phyloP scores from a whole-genome alignment of 2,329 filamentous ascomycete genomes.

The Allantophomopsis cytisporea region DNA sequence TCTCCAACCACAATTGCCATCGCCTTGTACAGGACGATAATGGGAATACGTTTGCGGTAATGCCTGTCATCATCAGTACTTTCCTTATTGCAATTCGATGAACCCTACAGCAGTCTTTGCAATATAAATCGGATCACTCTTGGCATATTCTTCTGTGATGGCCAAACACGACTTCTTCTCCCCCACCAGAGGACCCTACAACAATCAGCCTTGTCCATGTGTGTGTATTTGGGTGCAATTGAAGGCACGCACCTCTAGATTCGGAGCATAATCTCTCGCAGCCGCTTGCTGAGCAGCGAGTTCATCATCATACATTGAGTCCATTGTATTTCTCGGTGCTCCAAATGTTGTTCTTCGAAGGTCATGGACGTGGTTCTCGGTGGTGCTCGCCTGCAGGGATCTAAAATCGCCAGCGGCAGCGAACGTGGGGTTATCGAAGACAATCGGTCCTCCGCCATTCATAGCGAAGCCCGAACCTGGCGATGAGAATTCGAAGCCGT shows the following conservation, averaged over 20 bases:
- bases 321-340: conserved; percentile 9
- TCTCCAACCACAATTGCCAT: conserved; percentile 96
- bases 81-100: background rate
- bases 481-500: conserved; percentile 7
- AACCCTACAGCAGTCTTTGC: conserved; percentile 70
- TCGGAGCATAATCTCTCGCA: conserved; percentile 37
- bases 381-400: background rate
- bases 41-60: conserved; percentile 75
- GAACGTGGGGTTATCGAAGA: conserved; percentile 3
- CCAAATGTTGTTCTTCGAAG: conserved; percentile 5
- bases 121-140: conserved; percentile 73
- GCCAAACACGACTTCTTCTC: conserved; percentile 61
- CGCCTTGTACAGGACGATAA: conserved; percentile 77
- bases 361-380: background rate
- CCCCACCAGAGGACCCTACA: conserved; percentile 72
- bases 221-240: too few species aligned
- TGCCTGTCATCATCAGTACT: conserved; percentile 34
- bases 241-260: too few species aligned
- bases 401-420: background rate
- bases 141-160: conserved; percentile 77
- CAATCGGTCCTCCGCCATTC: conserved; percentile 1
- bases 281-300: conserved; percentile 41
- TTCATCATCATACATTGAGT: conserved; percentile 6
- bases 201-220: conserved; percentile 1
- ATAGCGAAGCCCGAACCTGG: background rate